Conservation (phyloP, 1,284 basidiomycete genomes). For the Peniophora sp. region DNA sequence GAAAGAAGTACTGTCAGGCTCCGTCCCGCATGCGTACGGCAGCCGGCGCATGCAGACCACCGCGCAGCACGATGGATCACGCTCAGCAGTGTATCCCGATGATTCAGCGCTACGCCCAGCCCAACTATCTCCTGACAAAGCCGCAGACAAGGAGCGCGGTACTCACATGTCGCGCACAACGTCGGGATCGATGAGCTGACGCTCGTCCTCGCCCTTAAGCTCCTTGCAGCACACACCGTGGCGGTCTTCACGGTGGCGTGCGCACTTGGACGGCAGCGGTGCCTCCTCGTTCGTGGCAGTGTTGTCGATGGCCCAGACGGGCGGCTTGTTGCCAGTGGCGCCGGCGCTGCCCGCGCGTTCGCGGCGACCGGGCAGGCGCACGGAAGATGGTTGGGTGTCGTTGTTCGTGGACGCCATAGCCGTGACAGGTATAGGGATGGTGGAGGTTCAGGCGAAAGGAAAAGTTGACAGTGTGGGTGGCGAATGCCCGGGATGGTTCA, state of each 20-base stretch:
- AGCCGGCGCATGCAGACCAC: too few species aligned
- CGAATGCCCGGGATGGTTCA: too few species aligned
- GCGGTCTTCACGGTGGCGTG: slow-evolving; percentile 36
- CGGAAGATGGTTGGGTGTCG: neutral
- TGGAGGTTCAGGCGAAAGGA: too few species aligned
- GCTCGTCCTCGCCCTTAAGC: slow-evolving; percentile 68
- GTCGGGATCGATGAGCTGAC: slow-evolving; percentile 78
- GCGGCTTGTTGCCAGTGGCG: slow-evolving; percentile 29
- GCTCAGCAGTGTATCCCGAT: too few species aligned
- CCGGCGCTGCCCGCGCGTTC: slow-evolving; percentile 3
- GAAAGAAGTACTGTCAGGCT: too few species aligned
- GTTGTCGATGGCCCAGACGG: slow-evolving; percentile 55
- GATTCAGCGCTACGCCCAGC: too few species aligned
- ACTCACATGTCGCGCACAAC: slow-evolving; percentile 77
- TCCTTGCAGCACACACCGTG: slow-evolving; percentile 79
- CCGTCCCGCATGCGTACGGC: too few species aligned
- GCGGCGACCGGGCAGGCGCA: neutral
- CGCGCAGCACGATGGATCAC: too few species aligned
- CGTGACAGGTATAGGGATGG: too few species aligned
- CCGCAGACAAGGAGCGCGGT: neutral
- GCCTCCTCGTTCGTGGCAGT: slow-evolving; percentile 25
- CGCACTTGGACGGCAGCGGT: slow-evolving; percentile 53
- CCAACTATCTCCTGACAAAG: neutral
- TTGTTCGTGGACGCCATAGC: too few species aligned
- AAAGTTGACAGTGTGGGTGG: too few species aligned